Conservation (phyloP, 1,284 basidiomycete genomes). For the Moniliophthora roreri region DNA sequence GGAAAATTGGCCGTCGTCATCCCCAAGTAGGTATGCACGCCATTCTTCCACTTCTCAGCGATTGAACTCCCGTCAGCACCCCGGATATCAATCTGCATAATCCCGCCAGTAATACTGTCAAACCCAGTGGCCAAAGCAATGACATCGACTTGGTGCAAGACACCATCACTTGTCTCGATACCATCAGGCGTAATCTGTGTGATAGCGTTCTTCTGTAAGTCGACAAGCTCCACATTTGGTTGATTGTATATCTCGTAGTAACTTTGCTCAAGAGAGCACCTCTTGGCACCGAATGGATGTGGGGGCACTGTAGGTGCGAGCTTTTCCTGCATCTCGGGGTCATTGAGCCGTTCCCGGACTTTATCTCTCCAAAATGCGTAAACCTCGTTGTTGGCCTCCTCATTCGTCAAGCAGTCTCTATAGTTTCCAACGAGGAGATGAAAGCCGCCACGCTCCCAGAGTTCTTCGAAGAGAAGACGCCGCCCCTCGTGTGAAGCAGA, state of each 20-base stretch:
- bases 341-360: conserved; percentile 18
- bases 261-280: neutral
- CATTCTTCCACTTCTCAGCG: conserved; percentile 22
- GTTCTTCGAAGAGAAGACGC: conserved; percentile 20
- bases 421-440: conserved; percentile 18
- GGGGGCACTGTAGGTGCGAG: conserved; percentile 22
- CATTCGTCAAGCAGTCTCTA: conserved; percentile 16
- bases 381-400: conserved; percentile 21
- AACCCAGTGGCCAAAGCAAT: conserved; percentile 25
- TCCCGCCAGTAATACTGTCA: conserved; percentile 25
- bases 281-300: conserved; percentile 8
- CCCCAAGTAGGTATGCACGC: conserved; percentile 23
- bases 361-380: conserved; percentile 26
- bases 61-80: conserved; percentile 20
- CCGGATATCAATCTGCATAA: conserved; percentile 24
- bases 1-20: conserved; percentile 20
- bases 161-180: conserved; percentile 18
- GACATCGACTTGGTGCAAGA: conserved; percentile 21
- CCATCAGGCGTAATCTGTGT: conserved; percentile 17
- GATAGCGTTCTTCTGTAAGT: conserved; percentile 21
- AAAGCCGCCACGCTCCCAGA: conserved; percentile 23
- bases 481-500: conserved; percentile 22
- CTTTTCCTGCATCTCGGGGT: conserved; percentile 21
- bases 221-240: conserved; percentile 22
- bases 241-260: conserved; percentile 24